A percentile compares a stretch with the other conserved stretches of the same genome.
Evolutionary conservation across 169 alveolate genomes (phyloP).

Genomic region (Cryptosporidium sp.): DNA sequence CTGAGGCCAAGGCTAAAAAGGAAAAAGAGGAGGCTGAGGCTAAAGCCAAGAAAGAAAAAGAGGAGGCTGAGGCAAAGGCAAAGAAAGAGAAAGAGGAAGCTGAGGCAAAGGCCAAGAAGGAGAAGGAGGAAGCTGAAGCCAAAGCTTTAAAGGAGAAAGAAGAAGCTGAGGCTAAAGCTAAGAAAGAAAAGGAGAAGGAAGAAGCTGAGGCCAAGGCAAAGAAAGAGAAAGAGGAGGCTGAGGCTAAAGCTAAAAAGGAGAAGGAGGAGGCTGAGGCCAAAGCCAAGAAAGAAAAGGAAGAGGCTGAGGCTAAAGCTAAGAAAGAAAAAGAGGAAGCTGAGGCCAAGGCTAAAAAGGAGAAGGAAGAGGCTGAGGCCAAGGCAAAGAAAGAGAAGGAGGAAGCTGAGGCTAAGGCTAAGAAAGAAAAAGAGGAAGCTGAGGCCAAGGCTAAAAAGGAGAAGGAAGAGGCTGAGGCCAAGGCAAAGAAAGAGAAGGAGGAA

Average conservation of each 20-base stretch:
- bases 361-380: background rate
- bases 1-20: no score
- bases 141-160: background rate
- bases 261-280: no score
- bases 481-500: background rate
- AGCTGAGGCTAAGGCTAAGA: no score
- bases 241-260: background rate
- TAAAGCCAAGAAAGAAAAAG: background rate
- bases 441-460: background rate
- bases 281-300: background rate
- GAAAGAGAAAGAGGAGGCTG: constrained; percentile 26
- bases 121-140: background rate
- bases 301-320: constrained; percentile 12
- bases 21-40: no score
- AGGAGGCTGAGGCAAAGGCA: constrained; percentile 18
- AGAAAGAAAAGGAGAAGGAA: constrained; percentile 10
- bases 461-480: background rate
- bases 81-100: background rate
- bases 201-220: constrained; percentile 34
- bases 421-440: no score
- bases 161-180: constrained; percentile 7
- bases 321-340: constrained; percentile 24
- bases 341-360: constrained; percentile 8
- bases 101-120: background rate
- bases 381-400: background rate